Evolutionary conservation across 306 rosid genomes (phyloP), one percentile per base, ranked within the genome.

Genomic region (Mimosa pudica): DNA sequence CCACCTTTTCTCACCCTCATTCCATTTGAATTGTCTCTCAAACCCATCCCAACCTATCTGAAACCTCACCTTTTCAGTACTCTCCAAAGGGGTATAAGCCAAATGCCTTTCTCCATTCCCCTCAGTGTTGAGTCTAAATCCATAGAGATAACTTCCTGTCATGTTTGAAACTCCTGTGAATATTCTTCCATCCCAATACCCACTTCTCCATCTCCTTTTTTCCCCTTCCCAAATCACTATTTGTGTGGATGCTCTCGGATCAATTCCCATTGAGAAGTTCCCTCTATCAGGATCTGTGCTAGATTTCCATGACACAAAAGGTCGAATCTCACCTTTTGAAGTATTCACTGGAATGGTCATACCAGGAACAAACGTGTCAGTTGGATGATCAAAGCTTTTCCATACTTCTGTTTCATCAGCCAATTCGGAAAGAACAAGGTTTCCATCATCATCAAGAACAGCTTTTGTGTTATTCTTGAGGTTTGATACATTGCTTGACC

Each of bases 301-400:
- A 3, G 97, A 90, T 80, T 85, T 90, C 97, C 97, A 92, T 4
- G 94, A 90, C 41, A 17, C 72, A 61, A 92, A 88, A 20, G 30
- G 20, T 32, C 70, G 82, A 2, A 61, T 70, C 73, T 80, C 84
- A 33, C 88, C 84, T 4, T 0, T 42, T 30, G 61, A 42, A 7
- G 52, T 16, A 44, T 70, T 78, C 70, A 73, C 85, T 18, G 54
- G 51, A 8, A 88, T 77, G 14, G 10, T 70, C 97, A 90, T 92
- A 12, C 89, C 87, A 0, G 97, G 94, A n/a, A 92, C 58, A 77
- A 33, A 92, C 7, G 93, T 81, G 52, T 92, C 94, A 0, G 87
- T 84, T n/a, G 94, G 93, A 46, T 77, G 1, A 14, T 80, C 64
- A 58, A 90, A 88, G 83, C 97, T 92, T 62, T 72, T 60, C 97